phyloP scores from a whole-genome alignment of 768 basidiomycete species.

The Boletus rubescentipes region DNA sequence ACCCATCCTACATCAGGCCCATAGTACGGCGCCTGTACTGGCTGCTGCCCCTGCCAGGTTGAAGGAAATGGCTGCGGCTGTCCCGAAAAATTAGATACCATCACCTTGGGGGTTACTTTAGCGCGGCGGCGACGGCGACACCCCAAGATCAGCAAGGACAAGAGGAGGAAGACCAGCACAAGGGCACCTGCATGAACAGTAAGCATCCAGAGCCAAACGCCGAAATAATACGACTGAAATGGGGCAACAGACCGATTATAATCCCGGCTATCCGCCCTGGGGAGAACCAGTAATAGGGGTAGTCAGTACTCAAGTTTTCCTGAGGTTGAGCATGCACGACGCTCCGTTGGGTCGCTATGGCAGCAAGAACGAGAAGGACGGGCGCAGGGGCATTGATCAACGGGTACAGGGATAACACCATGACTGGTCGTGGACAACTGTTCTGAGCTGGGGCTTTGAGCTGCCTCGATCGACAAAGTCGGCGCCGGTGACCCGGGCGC shows the following conservation, averaged over 20 bases:
- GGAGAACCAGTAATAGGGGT: constrained; percentile 21
- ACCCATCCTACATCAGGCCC: constrained; percentile 3
- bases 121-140: constrained; percentile 9
- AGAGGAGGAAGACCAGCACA: constrained; percentile 9
- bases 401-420: not conserved
- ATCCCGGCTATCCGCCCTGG: constrained; percentile 28
- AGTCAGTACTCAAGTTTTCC: too few relatives aligned
- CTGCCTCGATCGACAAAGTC: too few relatives aligned
- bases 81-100: not conserved
- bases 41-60: constrained; percentile 13
- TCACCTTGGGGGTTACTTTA: not conserved
- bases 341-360: constrained; percentile 4
- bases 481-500: too few relatives aligned
- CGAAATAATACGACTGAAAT: not conserved
- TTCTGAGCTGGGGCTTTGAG: too few relatives aligned
- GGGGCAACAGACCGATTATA: constrained; percentile 22
- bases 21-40: not conserved
- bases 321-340: constrained; percentile 15
- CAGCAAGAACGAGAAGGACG: not conserved
- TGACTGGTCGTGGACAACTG: too few relatives aligned
- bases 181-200: constrained; percentile 7
- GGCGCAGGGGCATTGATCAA: not conserved
- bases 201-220: not conserved
- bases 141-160: not conserved
- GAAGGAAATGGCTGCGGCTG: constrained; percentile 6